Evolutionary conservation across 2,329 filamentous ascomycete genomes (phyloP), one percentile per base, ranked within the genome.

Genomic region (Thermothelomyces thermophilus): DNA sequence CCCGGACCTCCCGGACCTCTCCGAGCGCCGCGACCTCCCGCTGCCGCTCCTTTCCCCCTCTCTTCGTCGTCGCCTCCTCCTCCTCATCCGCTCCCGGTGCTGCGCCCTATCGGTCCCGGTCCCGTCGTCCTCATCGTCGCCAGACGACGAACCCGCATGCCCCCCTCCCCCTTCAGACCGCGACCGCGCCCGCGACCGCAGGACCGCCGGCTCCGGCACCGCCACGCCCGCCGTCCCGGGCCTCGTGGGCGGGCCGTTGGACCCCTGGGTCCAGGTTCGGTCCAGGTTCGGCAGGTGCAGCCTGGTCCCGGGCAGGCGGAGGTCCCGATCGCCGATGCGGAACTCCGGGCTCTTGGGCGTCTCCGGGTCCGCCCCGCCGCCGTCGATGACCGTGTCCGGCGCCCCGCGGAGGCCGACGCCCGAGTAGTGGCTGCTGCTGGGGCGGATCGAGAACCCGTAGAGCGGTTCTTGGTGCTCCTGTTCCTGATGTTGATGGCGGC

Each of bases 251-350:
- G 62, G 62, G 5, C 63, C 64, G 20, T 63, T 65, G 14, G 65
- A 67, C n/a, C 31, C 63, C 50, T 58, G 61, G 16, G 68, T 68
- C 64, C 68, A 68, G 1, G 67, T 66, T 49, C 68, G 65, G 46
- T 60, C 63, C 13, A 74, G 63, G 44, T 68, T 66, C 1, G 72
- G 71, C 22, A 75, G 60, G 47, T 69, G 63, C 22, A 74, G 57
- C 43, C 69, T 64, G 22, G 69, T 70, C 26, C 68, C 68, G 10
- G 73, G 68, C 20, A 74, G 56, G 30, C 62, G 66, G n/a, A 74
- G 56, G 26, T 63, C 61, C n/a, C 66, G 64, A 47, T 68, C 58
- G 3, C 64, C 63, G 3, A 72, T 58, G 16, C 64, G 60, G 42
- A 72, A 68, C 2, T 66, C 64, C 2, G 74, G 72, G 17, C 63